These are phyloP conservation scores for Candida tetrigidarum DNA, from an alignment of 1,139 yeast species.

Conservation along the genomic window DNA sequence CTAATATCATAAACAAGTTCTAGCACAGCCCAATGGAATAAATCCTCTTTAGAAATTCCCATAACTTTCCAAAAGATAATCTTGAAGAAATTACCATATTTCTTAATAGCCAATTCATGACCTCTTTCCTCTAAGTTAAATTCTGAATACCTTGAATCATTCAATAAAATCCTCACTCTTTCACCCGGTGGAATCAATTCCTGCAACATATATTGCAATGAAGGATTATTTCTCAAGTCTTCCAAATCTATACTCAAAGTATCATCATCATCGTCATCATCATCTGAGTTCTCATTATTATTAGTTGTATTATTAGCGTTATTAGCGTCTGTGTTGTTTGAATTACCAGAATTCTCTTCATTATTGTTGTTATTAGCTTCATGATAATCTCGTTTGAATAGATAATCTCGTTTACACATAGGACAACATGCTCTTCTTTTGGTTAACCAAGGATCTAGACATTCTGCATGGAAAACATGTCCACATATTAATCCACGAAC, in stretches of 20 bases:
- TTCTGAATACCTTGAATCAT: slow-evolving; percentile 28
- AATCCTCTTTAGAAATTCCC: slow-evolving; percentile 53
- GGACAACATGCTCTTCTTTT: slow-evolving; percentile 84
- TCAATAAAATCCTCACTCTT: slow-evolving; percentile 39
- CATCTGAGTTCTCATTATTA: slow-evolving; percentile 24
- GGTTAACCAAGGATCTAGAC: slow-evolving; percentile 85
- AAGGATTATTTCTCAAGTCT: slow-evolving; percentile 43
- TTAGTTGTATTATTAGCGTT: slow-evolving; percentile 21
- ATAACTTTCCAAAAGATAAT: slow-evolving; percentile 55
- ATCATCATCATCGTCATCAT: slow-evolving; percentile 24
- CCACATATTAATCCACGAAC: slow-evolving; percentile 82
- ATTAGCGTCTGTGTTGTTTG: slow-evolving; percentile 13
- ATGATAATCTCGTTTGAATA: slow-evolving; percentile 33
- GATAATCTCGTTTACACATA: slow-evolving; percentile 77
- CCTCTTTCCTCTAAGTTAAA: slow-evolving; percentile 51
- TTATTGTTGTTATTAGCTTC: slow-evolving; percentile 1
- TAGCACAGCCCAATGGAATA: slow-evolving; percentile 58
- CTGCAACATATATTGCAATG: slow-evolving; percentile 42
- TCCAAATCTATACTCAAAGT: slow-evolving; percentile 42
- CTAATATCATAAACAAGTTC: slow-evolving; percentile 32
- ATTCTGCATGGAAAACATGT: slow-evolving; percentile 79
- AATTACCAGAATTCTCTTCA: slow-evolving; percentile 13
- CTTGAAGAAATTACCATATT: slow-evolving; percentile 38
- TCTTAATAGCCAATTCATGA: slow-evolving; percentile 35
- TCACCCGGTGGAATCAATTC: slow-evolving; percentile 47